These are phyloP conservation scores for Pelargonium fulgidum DNA, from an alignment of 441 rosid species.

Conservation along the genomic window DNA sequence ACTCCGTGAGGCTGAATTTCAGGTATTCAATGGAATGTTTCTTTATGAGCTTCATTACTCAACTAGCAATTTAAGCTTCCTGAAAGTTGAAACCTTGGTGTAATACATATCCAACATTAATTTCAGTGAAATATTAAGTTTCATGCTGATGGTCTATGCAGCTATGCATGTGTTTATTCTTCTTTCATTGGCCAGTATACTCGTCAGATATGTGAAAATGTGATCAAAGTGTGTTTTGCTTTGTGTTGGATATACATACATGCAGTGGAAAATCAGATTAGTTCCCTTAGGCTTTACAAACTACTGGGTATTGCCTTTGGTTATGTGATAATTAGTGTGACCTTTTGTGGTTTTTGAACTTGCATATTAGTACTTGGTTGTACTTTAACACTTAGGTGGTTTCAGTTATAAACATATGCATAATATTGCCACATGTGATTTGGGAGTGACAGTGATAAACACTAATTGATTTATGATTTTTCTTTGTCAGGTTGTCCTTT, in stretches of 20 bases:
- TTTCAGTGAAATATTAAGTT: background rate
- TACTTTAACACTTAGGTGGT: background rate
- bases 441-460: background rate
- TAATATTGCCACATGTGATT: too few relatives aligned
- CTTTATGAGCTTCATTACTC: background rate
- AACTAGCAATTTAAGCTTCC: background rate
- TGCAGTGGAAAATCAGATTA: background rate
- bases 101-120: too few relatives aligned
- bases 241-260: background rate
- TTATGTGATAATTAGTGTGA: too few relatives aligned
- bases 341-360: background rate
- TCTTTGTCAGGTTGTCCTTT: constrained; percentile 54
- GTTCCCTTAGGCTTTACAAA: background rate
- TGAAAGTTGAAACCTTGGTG: too few relatives aligned
- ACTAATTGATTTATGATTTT: background rate
- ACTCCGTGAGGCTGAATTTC: constrained; percentile 79
- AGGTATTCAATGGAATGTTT: constrained; percentile 31
- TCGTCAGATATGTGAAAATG: background rate
- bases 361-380: background rate
- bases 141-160: background rate
- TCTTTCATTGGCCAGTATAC: background rate
- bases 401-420: background rate
- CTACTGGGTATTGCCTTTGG: too few relatives aligned
- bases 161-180: background rate
- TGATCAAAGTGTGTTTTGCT: background rate